Conservation (phyloP, 106 monocot species). For the Allium cepa region DNA sequence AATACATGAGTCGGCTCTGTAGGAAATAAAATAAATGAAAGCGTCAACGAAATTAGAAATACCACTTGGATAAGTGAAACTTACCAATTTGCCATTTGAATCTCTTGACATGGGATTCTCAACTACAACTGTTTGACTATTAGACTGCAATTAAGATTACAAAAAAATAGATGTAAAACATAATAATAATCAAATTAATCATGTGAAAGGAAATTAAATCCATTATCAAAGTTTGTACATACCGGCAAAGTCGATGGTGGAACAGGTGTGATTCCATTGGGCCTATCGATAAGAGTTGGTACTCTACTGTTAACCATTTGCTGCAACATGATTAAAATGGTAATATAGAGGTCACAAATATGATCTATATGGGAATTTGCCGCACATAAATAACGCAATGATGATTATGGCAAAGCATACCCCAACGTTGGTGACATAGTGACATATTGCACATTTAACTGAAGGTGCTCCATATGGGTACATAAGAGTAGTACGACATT, state of each 20-base stretch:
- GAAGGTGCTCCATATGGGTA: constrained; percentile 62
- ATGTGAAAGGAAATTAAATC: neutral
- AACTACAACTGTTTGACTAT: constrained; percentile 49
- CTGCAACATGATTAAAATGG: neutral
- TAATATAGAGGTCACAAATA: neutral
- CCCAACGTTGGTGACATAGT: constrained; percentile 48
- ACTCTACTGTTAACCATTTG: constrained; percentile 26
- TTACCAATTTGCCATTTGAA: constrained; percentile 57
- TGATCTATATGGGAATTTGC: neutral
- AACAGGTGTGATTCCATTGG: constrained; percentile 23
- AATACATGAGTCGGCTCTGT: neutral
- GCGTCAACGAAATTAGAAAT: neutral
- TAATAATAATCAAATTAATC: neutral
- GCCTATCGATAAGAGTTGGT: constrained; percentile 20
- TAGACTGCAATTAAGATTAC: constrained; percentile 8
- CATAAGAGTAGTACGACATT: constrained; percentile 46
- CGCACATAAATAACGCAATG: neutral
- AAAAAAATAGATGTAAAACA: neutral
- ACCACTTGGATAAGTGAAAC: neutral
- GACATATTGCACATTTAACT: constrained; percentile 58
- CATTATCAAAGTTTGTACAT: neutral
- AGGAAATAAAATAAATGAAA: constrained; percentile 1
- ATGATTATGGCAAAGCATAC: constrained; percentile 14
- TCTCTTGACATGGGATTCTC: constrained; percentile 74
- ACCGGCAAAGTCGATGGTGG: constrained; percentile 32